Evolutionary conservation across 2,329 filamentous ascomycete species (phyloP).

Genomic region (Xylaria sp.): DNA sequence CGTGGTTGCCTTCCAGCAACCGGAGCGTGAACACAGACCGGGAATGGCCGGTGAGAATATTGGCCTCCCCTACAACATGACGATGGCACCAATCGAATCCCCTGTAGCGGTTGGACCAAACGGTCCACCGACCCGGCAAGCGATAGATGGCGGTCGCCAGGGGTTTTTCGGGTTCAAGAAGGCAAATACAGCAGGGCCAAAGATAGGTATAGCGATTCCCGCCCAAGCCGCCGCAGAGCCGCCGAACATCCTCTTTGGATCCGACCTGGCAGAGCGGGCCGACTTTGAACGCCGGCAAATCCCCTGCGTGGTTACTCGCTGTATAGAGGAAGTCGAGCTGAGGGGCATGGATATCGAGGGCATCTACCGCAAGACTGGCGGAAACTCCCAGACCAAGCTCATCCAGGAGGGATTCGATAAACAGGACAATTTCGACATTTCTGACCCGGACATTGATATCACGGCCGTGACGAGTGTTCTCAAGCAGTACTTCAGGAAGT

Average conservation of each 20-base stretch:
- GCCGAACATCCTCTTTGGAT: constrained; percentile 75
- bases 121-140: constrained; percentile 36
- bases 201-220: constrained; percentile 50
- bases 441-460: constrained; percentile 90
- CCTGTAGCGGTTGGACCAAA: constrained; percentile 41
- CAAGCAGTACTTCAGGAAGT: constrained; percentile 96
- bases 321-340: constrained; percentile 94
- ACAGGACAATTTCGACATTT: constrained; percentile 85
- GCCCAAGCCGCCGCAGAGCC: constrained; percentile 50
- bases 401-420: constrained; percentile 92
- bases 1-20: constrained; percentile 72
- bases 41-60: constrained; percentile 65
- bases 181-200: constrained; percentile 53
- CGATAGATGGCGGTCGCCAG: constrained; percentile 48
- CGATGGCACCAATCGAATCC: constrained; percentile 57
- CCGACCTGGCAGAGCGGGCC: constrained; percentile 81
- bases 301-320: constrained; percentile 86
- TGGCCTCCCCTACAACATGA: constrained; percentile 73
- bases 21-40: constrained; percentile 56
- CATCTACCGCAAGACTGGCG: constrained; percentile 96
- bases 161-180: constrained; percentile 69
- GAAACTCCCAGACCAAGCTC: constrained; percentile 84
- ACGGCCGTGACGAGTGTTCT: constrained; percentile 93
- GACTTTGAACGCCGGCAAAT: constrained; percentile 89
- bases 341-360: constrained; percentile 97